Base-by-base conservation (phyloP, 148 eudicot genomes). In the Amaranthus hypochondriacus region DNA sequence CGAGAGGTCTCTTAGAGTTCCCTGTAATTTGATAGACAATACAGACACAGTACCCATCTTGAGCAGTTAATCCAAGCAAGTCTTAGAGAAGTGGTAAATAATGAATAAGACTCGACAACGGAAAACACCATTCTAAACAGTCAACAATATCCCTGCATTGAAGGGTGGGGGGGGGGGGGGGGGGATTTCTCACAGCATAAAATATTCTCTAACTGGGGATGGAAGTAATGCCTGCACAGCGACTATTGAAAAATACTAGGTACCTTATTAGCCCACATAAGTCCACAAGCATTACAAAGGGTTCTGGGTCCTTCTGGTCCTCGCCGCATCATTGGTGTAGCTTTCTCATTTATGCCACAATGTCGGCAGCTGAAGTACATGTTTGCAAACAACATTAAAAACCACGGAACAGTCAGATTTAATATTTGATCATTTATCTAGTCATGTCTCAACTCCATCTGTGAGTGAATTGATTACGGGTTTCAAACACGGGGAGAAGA, bases 251-350 rank as follows among this genome's bases (percentile, higher is more conserved):
- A 56, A 12, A 9, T 39, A 49, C 3, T 42, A 58, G 28, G 77
- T 78, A 89, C 96, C 93, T 91, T 91, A 78, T 91, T 91, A 59
- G 93, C 91, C 96, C 96, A 90, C 96, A 88, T 88, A 21, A 90
- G 89, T 73, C 96, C 96, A 77, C 96, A 90, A 67, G 96, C 96
- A 80, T 91, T 91, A 74, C 96, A 90, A 53, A 90, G 93, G 6
- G 96, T 90, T 81, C 89, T 85, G 10, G 92, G 96, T 66, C 96
- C 96, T 70, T 88, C 92, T 69, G 96, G 96, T 73, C 96, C 96
- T 51, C 89, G 89, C 2, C 92, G 84, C 96, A 90, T 90, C 96
- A 90, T 90, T 39, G 92, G 96, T 57, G 96, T 90, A 42, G 89
- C 67, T 78, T 83, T 90, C 80, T 84, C 91, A 57, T 79, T 84